Conservation (phyloP, 106 monocot genomes). For the Xerophyta viscosa region DNA sequence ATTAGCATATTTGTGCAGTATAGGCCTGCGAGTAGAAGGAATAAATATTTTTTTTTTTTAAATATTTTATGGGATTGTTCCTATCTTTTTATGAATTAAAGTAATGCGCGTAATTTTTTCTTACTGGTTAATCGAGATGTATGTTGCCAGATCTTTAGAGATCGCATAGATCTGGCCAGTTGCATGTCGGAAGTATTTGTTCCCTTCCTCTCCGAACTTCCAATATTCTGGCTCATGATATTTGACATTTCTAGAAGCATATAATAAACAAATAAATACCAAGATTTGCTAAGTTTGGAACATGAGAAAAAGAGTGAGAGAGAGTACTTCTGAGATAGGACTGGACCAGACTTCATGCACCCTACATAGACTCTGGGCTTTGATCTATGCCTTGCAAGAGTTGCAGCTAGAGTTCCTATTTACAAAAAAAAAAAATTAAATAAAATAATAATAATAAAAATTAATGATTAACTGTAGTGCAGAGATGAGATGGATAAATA, state of each 20-base stretch:
- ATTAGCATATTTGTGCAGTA: conserved; percentile 83
- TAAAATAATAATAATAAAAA: no score
- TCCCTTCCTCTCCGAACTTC: conserved; percentile 97
- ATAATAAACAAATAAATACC: no score
- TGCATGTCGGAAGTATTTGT: conserved; percentile 97
- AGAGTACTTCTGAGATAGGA: conserved; percentile 74
- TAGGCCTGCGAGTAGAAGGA: conserved; percentile 20
- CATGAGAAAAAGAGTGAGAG: background rate
- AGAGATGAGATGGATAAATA: no score
- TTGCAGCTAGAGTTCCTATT: conserved; percentile 76
- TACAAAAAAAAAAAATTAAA: no score
- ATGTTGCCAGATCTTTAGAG: conserved; percentile 87
- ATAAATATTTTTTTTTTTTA: no score
- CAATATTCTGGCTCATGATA: conserved; percentile 95
- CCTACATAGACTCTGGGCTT: conserved; percentile 87
- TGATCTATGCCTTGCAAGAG: conserved; percentile 77
- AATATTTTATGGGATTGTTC: no score
- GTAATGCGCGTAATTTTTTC: no score
- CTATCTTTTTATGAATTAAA: no score
- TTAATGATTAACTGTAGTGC: no score
- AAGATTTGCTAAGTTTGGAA: background rate
- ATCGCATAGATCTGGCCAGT: conserved; percentile 96
- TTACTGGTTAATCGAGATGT: conserved; percentile 92
- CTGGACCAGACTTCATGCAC: conserved; percentile 97
- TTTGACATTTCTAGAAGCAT: conserved; percentile 77